Evolutionary conservation across 2,329 filamentous ascomycete species (phyloP).

Genomic region (Laburnicola sp.): DNA sequence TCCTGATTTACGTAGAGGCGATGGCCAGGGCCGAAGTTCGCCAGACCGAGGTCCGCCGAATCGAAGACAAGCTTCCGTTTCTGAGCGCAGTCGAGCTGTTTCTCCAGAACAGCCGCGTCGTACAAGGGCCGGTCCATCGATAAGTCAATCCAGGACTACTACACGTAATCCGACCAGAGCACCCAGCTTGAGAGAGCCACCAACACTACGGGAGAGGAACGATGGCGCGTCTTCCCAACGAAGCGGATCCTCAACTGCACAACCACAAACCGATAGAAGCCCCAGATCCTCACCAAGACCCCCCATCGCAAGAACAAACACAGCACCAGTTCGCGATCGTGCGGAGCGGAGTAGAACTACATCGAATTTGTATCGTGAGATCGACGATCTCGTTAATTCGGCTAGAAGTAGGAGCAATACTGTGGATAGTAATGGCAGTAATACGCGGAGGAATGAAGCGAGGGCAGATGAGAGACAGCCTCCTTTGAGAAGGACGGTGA

Average conservation of each 20-base stretch:
- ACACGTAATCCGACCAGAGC: not conserved
- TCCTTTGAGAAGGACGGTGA: slow-evolving; percentile 12
- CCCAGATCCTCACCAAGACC: slow-evolving; percentile 10
- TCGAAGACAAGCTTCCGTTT: not conserved
- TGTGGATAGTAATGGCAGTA: not conserved
- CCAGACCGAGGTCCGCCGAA: not conserved
- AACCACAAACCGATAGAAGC: not conserved
- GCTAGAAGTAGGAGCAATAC: slow-evolving; percentile 8
- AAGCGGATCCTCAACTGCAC: not conserved
- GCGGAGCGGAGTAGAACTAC: slow-evolving; percentile 23
- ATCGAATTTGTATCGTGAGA: slow-evolving; percentile 31
- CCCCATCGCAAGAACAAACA: slow-evolving; percentile 11
- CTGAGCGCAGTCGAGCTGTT: not conserved
- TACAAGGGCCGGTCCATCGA: not conserved
- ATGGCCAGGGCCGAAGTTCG: not conserved
- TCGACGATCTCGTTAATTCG: slow-evolving; percentile 32
- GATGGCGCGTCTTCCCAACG: not conserved
- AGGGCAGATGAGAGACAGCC: slow-evolving; percentile 12
- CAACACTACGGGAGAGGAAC: not conserved
- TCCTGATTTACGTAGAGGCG: not conserved
- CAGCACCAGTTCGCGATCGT: not conserved
- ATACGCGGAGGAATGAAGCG: not conserved
- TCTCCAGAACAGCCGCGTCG: not conserved
- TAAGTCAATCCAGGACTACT: not conserved
- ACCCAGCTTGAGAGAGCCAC: not conserved